Conservation (phyloP, 208 protist species). For the Trichomonas tenax region DNA sequence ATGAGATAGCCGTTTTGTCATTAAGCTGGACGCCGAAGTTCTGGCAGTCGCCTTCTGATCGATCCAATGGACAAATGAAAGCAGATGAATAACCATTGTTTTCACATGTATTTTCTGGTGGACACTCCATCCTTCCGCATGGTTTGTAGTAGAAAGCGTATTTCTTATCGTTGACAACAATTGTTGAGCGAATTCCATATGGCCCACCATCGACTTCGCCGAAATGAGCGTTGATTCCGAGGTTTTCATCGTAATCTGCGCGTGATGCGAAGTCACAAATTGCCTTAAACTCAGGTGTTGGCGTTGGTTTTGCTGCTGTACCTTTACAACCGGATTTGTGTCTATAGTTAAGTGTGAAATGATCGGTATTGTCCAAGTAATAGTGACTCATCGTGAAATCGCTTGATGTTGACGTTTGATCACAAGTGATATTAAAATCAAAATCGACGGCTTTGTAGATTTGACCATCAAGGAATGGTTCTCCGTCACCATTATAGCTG, state of each 20-base stretch:
- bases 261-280: neutral
- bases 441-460: neutral
- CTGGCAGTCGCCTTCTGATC: neutral
- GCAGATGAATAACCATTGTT: neutral
- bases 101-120: neutral
- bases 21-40: neutral
- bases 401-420: neutral
- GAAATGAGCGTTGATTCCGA: neutral
- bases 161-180: neutral
- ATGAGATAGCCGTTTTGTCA: neutral
- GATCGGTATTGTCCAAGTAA: neutral
- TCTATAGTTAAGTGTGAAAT: neutral
- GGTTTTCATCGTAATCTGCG: neutral
- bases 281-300: neutral
- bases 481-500: neutral
- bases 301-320: neutral
- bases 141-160: neutral
- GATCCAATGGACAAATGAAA: neutral
- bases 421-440: neutral
- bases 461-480: neutral
- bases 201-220: neutral
- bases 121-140: conserved; percentile 4
- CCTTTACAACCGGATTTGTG: neutral
- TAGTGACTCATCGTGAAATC: neutral
- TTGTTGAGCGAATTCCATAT: neutral